A percentile compares a stretch with the other conserved stretches of the same genome.
Evolutionary conservation across 345 rosid genomes (phyloP).

Genomic region (Populus ilicifolia): DNA sequence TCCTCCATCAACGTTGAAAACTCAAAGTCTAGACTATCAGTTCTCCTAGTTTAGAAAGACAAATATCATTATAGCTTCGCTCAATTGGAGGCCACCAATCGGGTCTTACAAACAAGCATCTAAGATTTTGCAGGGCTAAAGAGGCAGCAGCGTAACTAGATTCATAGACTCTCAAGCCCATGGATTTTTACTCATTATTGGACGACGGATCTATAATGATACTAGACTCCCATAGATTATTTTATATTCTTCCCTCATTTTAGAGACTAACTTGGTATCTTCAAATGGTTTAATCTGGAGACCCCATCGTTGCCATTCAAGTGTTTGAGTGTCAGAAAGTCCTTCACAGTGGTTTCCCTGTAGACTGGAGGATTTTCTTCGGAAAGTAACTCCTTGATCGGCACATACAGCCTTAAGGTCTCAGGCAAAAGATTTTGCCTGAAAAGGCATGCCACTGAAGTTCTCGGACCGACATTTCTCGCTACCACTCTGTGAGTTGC

Average conservation of each 20-base stretch:
- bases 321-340: neutral
- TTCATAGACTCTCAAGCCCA: neutral
- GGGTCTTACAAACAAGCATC: neutral
- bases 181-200: neutral
- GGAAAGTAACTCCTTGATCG: slow-evolving; percentile 14
- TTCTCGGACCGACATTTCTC: slow-evolving; percentile 10
- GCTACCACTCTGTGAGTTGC: neutral
- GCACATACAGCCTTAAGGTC: slow-evolving; percentile 8
- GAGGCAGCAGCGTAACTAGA: neutral
- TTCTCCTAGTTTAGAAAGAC: too few species aligned
- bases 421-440: neutral
- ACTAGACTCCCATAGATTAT: neutral
- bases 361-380: slow-evolving; percentile 8
- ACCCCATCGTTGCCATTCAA: neutral
- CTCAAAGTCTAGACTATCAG: too few species aligned
- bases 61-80: neutral
- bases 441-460: slow-evolving; percentile 13
- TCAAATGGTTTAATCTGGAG: slow-evolving; percentile 3
- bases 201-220: neutral
- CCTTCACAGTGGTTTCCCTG: slow-evolving; percentile 10
- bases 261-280: neutral
- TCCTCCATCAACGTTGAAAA: too few species aligned
- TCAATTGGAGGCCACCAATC: neutral
- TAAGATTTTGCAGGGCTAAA: neutral
- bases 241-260: neutral